Conservation (phyloP, 192 early-diverging fungal genomes). For the Coemansia sp. region DNA sequence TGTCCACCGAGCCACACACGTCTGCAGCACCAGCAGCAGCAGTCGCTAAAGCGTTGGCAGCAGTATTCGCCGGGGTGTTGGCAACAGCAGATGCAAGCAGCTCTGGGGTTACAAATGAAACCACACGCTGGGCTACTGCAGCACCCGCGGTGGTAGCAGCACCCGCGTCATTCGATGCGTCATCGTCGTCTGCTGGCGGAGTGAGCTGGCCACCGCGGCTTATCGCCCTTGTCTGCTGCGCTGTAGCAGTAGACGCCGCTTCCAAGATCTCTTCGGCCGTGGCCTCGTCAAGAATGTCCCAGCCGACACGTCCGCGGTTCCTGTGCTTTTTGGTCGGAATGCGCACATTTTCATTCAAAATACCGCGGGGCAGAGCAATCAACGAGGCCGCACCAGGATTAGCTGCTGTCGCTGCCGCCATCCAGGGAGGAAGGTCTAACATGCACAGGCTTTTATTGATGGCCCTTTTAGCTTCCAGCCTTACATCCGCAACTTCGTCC, state of each 20-base stretch:
- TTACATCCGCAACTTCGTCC: too few species aligned
- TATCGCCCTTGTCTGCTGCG: background rate
- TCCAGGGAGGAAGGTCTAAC: slow-evolving; percentile 5
- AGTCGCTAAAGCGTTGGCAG: background rate
- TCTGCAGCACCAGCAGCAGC: background rate
- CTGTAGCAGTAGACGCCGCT: background rate
- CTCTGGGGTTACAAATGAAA: background rate
- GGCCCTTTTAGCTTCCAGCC: too few species aligned
- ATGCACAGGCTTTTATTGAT: too few species aligned
- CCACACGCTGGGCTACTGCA: background rate
- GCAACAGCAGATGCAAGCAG: background rate
- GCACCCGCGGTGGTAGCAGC: too few species aligned
- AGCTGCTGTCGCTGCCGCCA: background rate
- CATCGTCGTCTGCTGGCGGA: background rate
- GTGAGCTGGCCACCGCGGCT: background rate
- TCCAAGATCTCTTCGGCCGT: slow-evolving; percentile 2
- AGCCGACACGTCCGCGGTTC: slow-evolving; percentile 1
- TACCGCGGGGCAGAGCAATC: too few species aligned
- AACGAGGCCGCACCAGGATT: too few species aligned
- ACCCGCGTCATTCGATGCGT: too few species aligned
- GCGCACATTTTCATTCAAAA: too few species aligned
- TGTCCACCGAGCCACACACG: background rate
- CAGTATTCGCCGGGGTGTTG: background rate
- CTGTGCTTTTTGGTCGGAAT: too few species aligned
- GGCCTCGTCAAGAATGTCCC: slow-evolving; percentile 2